Evolutionary conservation across 495 filamentous ascomycete genomes (phyloP), one percentile per base, ranked within the genome.

Genomic region (Aspergillus mulundensis): DNA sequence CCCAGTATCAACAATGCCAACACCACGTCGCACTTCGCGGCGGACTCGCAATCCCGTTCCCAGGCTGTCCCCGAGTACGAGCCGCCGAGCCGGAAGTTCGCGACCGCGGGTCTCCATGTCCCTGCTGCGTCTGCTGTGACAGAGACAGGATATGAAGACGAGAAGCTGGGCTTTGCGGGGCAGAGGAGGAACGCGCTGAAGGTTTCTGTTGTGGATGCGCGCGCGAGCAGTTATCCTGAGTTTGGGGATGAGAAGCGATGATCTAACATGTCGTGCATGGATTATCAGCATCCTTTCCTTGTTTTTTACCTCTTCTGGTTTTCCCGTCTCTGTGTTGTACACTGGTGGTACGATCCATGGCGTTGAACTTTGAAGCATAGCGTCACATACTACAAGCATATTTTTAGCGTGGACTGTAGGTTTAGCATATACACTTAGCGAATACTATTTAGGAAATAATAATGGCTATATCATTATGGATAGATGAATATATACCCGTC

Each of bases 91-190:
- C 19, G 48, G 20, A 39, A 19, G 11, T 50, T 50, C 39, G 45
- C 16, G 8, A 11, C 21, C n/a, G 51, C 20, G 3, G 36, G 30
- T 10, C 30, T 18, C 1, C 41, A 39, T 3, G 44, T 28, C 15
- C 28, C 28, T 15, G 34, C 42, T 5, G 45, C 50, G 20, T 46
- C 58, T 15, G 57, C 42, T 0, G 38, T 43, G 21, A 46, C 45
- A 36, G 40, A 57, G 21, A 54, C 53, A 1, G 36, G 28, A 4
- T 74, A 65, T 49, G 60, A 64, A 14, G 67, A 77, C 56, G 70
- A 77, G 62, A 81, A 81, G 54, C 6, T 75, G 36, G 76, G 76
- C 4, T 79, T 75, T 57, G 77, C 72, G 3, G 77, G 77, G 1
- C 61, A 75, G 53, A 66, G 77, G 53, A 66, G 77, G 46, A 63